Evolutionary conservation across 495 filamentous ascomycete genomes (phyloP).

Genomic region (Clohesyomyces aquaticus): DNA sequence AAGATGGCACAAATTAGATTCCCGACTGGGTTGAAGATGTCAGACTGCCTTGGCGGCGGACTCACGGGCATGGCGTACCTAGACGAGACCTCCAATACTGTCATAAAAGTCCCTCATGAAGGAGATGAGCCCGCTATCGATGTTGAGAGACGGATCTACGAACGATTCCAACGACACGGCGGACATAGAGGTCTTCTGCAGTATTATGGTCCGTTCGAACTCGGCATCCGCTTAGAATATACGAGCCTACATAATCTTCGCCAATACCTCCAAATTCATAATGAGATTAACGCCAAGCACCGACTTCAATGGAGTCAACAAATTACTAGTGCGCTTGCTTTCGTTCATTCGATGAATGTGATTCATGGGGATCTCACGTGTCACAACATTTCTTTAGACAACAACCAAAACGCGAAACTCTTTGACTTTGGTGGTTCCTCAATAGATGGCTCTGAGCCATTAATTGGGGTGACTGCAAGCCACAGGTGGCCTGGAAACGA

Average conservation of each 20-base stretch:
- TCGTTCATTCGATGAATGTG: constrained; percentile 34
- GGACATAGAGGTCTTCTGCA: constrained; percentile 24
- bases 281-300: constrained; percentile 17
- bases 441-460: constrained; percentile 35
- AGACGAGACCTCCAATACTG: constrained; percentile 26
- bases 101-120: constrained; percentile 26
- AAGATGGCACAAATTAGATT: constrained; percentile 25
- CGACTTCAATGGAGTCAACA: constrained; percentile 29
- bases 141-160: constrained; percentile 27
- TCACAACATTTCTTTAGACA: constrained; percentile 42
- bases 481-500: constrained; percentile 21
- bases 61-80: constrained; percentile 26
- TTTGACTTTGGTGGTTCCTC: constrained; percentile 47
- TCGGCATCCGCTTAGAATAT: constrained; percentile 30
- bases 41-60: constrained; percentile 19
- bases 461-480: constrained; percentile 35
- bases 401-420: constrained; percentile 39
- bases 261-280: constrained; percentile 14
- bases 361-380: constrained; percentile 42
- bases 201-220: constrained; percentile 22
- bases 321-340: constrained; percentile 26
- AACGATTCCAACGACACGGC: constrained; percentile 28
- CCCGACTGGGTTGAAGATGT: constrained; percentile 24
- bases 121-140: constrained; percentile 28
- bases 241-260: constrained; percentile 9